Evolutionary conservation across 169 alveolate species (phyloP), one percentile per base, ranked within the genome.

Genomic region (Plasmodium cynomolgi): DNA sequence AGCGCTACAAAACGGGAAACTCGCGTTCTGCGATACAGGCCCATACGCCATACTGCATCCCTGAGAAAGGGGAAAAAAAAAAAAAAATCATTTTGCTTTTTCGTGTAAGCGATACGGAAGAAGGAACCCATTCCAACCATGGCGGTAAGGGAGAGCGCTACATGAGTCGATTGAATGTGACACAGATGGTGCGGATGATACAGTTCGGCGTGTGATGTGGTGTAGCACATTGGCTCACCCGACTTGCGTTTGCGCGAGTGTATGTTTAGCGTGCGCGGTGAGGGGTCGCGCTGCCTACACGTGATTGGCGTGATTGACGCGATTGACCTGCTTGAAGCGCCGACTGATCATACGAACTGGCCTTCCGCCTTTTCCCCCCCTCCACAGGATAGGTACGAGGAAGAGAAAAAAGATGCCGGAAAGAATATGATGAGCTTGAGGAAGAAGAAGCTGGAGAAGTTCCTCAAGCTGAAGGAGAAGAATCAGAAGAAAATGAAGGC

Each of bases 361-460:
- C n/a, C 13, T 47, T 3, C n/a, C 58, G 17, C 58, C 3, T 47
- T 50, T 56, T n/a, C 17, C 20, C 44, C 62, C 29, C 41, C 50
- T 31, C 75, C 33, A 50, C 44, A 88, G 94, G 94, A 88, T 88
- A 54, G 94, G 54, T 88, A 88, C 82, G 94, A 88, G 26, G 83
- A 88, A 26, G 39, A 88, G 31, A 81, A 58, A 50, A 80, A 88
- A 11, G 94, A 88, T 62, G 31, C 81, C 33, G 94, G 94, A 58
- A 88, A 80, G 23, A 33, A 39, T 20, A 79, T 88, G 90, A 62
- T 80, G 11, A 68, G 91, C 72, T 41, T 88, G 82, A 88, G 83
- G 54, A 26, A 34, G 20, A 88, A 80, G n/a, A 79, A 39, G 39
- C 74, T 15, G 13, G 54, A 20, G 56, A 77, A 80, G 47, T 41